These are phyloP conservation scores for Candida andamanensis DNA, from an alignment of 805 yeast species.

Conservation along the genomic window DNA sequence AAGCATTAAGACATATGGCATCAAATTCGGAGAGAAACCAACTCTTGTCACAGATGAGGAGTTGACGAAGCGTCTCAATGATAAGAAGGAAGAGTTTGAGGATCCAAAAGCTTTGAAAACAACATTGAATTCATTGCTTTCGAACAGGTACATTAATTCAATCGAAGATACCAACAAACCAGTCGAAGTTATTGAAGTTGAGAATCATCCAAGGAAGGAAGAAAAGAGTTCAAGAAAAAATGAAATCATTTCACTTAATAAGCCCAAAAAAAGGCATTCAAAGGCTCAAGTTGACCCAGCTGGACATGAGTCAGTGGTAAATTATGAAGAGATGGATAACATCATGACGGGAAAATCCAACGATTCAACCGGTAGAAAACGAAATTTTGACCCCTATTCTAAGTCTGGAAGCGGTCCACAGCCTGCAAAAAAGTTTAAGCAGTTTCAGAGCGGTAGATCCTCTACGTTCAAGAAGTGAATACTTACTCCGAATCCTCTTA, in stretches of 20 bases:
- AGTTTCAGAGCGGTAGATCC: slow-evolving; percentile 30
- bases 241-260: slow-evolving; percentile 39
- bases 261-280: slow-evolving; percentile 10
- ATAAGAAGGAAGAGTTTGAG: slow-evolving; percentile 9
- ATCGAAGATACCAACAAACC: neutral
- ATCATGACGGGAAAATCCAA: slow-evolving; percentile 35
- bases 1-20: slow-evolving; percentile 15
- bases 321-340: slow-evolving; percentile 39
- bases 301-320: slow-evolving; percentile 1
- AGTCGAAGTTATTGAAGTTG: neutral
- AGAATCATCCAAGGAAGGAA: slow-evolving; percentile 1
- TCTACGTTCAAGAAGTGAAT: slow-evolving; percentile 22
- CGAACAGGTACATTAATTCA: neutral
- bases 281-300: slow-evolving; percentile 1
- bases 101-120: slow-evolving; percentile 6
- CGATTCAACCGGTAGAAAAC: slow-evolving; percentile 13
- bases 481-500: neutral
- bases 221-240: slow-evolving; percentile 10
- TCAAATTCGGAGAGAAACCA: slow-evolving; percentile 13
- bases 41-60: slow-evolving; percentile 10
- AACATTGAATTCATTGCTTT: neutral
- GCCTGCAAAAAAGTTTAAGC: slow-evolving; percentile 45
- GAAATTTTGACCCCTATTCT: slow-evolving; percentile 58
- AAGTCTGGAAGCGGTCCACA: slow-evolving; percentile 47
- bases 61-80: slow-evolving; percentile 10